Evolutionary conservation across 768 basidiomycete genomes (phyloP).

Genomic region (Serendipita indica): DNA sequence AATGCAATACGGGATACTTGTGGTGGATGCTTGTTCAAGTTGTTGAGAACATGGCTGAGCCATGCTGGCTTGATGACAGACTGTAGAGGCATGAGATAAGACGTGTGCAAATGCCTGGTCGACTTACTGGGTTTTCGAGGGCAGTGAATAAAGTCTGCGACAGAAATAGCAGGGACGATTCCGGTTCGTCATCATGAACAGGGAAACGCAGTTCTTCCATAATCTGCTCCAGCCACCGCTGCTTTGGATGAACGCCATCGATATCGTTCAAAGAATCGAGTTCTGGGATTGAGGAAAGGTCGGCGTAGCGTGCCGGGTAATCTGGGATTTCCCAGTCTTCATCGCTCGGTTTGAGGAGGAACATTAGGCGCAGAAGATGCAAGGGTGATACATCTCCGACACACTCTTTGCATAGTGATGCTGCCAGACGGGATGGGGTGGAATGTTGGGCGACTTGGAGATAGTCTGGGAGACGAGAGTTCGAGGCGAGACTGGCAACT

Average conservation of each 20-base stretch:
- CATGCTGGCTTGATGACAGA: not conserved
- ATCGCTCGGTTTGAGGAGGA: slow-evolving; percentile 60
- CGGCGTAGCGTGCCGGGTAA: slow-evolving; percentile 56
- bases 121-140: not conserved
- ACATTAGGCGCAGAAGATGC: slow-evolving; percentile 55
- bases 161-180: not conserved
- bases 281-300: slow-evolving; percentile 27
- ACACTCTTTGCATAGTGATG: slow-evolving; percentile 43
- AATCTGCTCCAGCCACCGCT: slow-evolving; percentile 5
- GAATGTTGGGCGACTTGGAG: slow-evolving; percentile 46
- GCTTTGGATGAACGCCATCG: not conserved
- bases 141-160: not conserved
- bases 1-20: not conserved
- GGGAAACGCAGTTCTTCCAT: slow-evolving; percentile 5
- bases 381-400: slow-evolving; percentile 48
- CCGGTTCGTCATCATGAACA: not conserved
- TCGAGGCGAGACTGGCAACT: slow-evolving; percentile 23
- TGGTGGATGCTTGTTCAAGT: not conserved
- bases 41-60: not conserved
- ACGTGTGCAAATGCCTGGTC: not conserved
- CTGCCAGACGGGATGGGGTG: slow-evolving; percentile 49
- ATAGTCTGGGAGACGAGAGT: slow-evolving; percentile 31
- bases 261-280: not conserved
- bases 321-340: slow-evolving; percentile 69
- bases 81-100: not conserved